Evolutionary conservation across 2,329 filamentous ascomycete species (phyloP).

Genomic region (Bertia moriformis): DNA sequence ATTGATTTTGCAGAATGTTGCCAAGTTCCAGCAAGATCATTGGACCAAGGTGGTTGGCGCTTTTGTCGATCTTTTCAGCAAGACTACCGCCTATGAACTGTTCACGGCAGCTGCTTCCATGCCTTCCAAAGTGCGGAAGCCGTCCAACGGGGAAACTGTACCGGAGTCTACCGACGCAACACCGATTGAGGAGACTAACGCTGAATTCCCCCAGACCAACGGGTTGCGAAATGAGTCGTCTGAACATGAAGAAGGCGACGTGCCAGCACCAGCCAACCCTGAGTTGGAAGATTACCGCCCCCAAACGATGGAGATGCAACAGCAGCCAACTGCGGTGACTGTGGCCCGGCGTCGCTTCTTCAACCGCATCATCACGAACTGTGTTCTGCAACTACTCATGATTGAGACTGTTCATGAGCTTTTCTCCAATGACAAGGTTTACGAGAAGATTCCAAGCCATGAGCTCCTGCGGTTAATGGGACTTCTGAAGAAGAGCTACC

Average conservation of each 20-base stretch:
- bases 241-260: constrained; percentile 8
- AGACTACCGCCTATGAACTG: constrained; percentile 85
- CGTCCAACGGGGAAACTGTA: neutral
- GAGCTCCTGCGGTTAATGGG: constrained; percentile 87
- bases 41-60: constrained; percentile 91
- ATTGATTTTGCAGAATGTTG: constrained; percentile 88
- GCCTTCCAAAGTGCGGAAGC: constrained; percentile 31
- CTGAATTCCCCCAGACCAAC: neutral
- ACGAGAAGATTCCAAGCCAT: constrained; percentile 75
- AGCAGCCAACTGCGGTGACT: constrained; percentile 83
- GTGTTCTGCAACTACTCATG: constrained; percentile 93
- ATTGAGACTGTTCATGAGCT: constrained; percentile 98
- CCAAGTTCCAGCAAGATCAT: constrained; percentile 73
- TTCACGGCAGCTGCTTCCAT: constrained; percentile 66
- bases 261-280: constrained; percentile 12
- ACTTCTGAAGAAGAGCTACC: constrained; percentile 85
- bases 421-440: constrained; percentile 93
- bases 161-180: neutral
- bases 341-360: constrained; percentile 88
- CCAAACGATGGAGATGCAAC: constrained; percentile 60
- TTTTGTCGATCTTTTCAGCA: constrained; percentile 88
- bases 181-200: neutral
- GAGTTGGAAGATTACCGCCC: constrained; percentile 72
- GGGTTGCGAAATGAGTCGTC: constrained; percentile 9
- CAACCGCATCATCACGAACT: constrained; percentile 98